Evolutionary conservation across 495 filamentous ascomycete genomes (phyloP).

Genomic region (Xylaria venustula): DNA sequence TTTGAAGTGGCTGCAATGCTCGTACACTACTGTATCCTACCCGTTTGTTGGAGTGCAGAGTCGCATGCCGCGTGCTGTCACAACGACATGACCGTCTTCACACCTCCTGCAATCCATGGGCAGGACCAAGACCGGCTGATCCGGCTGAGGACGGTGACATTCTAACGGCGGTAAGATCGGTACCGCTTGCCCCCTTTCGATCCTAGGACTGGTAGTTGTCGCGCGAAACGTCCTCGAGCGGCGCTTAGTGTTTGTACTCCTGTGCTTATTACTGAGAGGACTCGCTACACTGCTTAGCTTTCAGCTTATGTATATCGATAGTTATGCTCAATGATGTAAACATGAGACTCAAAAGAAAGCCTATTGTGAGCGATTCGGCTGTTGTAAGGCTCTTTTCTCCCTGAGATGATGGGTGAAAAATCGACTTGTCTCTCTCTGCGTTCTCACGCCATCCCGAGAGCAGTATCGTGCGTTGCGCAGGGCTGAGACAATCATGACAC

Average conservation of each 20-base stretch:
- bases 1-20: neutral
- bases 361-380: too few species aligned
- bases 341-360: too few species aligned
- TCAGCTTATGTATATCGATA: too few species aligned
- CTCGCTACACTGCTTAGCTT: too few species aligned
- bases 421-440: neutral
- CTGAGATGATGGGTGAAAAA: neutral
- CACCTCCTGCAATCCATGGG: neutral
- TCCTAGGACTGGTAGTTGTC: neutral
- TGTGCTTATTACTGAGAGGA: neutral
- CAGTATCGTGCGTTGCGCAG: neutral
- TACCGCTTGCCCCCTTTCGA: neutral
- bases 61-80: neutral
- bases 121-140: neutral
- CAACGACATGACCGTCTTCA: neutral
- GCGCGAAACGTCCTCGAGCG: neutral
- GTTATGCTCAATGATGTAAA: too few species aligned
- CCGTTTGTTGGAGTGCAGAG: neutral
- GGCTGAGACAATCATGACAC: constrained; percentile 12
- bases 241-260: neutral
- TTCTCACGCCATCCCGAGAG: neutral
- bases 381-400: too few species aligned
- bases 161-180: neutral
- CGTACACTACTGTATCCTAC: neutral
- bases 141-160: neutral